phyloP scores from a whole-genome alignment of 2,329 filamentous ascomycete genomes.

The Alternaria panax region DNA sequence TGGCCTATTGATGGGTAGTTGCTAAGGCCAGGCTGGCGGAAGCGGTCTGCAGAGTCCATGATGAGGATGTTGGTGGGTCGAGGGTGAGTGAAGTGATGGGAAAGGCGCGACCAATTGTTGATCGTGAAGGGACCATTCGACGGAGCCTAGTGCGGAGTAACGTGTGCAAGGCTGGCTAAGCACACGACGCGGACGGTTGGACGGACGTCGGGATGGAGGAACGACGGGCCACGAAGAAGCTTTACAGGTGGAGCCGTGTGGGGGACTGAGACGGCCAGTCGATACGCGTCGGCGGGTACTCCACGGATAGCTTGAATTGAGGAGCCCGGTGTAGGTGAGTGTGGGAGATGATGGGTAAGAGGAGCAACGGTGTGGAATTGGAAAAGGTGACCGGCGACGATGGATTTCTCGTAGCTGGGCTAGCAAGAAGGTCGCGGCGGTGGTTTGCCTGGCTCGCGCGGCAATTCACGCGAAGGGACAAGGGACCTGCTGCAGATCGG shows the following conservation, averaged over 20 bases:
- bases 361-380: conserved; percentile 24
- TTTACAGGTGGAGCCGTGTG: conserved; percentile 46
- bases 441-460: conserved; percentile 42
- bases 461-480: conserved; percentile 43
- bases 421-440: conserved; percentile 21
- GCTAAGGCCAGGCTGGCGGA: conserved; percentile 45
- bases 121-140: conserved; percentile 42
- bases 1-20: conserved; percentile 45
- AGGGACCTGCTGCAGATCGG: conserved; percentile 47
- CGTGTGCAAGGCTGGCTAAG: conserved; percentile 34
- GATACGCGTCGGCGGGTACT: conserved; percentile 34
- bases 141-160: conserved; percentile 31
- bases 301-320: conserved; percentile 29
- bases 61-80: conserved; percentile 22
- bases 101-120: conserved; percentile 44
- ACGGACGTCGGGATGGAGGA: conserved; percentile 33
- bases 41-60: conserved; percentile 47
- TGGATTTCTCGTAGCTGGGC: conserved; percentile 21
- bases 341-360: conserved; percentile 14
- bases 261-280: conserved; percentile 36
- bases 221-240: conserved; percentile 39
- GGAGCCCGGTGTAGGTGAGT: conserved; percentile 27
- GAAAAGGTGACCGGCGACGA: conserved; percentile 25
- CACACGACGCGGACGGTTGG: conserved; percentile 36
- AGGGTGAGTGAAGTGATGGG: conserved; percentile 24